Conservation (phyloP, 257 asterid species). For the Forsythia viridissima region DNA sequence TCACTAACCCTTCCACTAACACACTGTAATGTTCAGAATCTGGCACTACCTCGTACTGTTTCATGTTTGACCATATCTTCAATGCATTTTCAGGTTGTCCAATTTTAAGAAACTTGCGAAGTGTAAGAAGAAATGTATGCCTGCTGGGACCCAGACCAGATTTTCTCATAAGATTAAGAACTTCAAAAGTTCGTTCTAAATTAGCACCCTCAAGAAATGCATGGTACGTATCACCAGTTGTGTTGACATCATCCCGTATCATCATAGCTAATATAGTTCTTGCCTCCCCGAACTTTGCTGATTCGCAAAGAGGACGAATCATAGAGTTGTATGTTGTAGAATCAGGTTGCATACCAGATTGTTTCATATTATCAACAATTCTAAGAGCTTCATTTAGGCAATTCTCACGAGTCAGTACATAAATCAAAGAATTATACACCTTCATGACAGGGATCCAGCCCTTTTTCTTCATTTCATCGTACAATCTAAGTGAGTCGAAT, state of each 20-base stretch:
- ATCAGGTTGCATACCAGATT: conserved; percentile 49
- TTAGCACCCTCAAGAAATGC: conserved; percentile 61
- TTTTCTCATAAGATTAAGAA: conserved; percentile 57
- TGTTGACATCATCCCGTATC: conserved; percentile 57
- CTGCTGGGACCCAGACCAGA: conserved; percentile 57
- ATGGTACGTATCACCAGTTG: conserved; percentile 70
- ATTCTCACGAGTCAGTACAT: conserved; percentile 62
- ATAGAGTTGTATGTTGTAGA: conserved; percentile 65
- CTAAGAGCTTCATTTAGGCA: conserved; percentile 76
- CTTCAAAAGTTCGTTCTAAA: conserved; percentile 53
- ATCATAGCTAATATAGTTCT: conserved; percentile 57
- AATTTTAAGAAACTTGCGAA: conserved; percentile 46
- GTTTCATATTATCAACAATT: conserved; percentile 64
- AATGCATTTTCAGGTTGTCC: conserved; percentile 61
- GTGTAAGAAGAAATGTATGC: conserved; percentile 53
- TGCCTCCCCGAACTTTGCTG: conserved; percentile 60
- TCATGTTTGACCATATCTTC: conserved; percentile 65
- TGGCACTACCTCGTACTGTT: conserved; percentile 44
- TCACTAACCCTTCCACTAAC: conserved; percentile 68
- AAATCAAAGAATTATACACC: conserved; percentile 77
- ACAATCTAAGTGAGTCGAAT: conserved; percentile 74
- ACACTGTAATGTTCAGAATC: conserved; percentile 46
- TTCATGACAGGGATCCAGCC: conserved; percentile 69
- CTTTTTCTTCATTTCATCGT: conserved; percentile 85
- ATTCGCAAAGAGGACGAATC: conserved; percentile 73